Percentiles rank a stretch among this genome's conserved stretches.
Evolutionary conservation across 176 grass and related monocot species (phyloP).

Genomic region (Otatea glauca): DNA sequence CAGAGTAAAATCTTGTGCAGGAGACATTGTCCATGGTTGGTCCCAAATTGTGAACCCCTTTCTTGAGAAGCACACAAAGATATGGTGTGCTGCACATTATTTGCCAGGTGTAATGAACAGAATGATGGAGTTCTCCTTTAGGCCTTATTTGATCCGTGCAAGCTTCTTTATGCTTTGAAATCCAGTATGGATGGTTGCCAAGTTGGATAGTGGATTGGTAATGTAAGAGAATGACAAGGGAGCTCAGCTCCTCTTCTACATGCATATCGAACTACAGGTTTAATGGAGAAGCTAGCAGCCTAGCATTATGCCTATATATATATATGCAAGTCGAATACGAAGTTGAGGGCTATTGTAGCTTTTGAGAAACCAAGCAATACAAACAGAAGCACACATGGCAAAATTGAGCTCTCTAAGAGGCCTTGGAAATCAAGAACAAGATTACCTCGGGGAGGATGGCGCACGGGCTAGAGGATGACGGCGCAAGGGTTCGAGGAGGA

Average conservation of each 20-base stretch:
- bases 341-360: slow-evolving; percentile 24
- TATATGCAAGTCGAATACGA: not conserved
- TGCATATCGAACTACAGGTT: no score
- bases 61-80: slow-evolving; percentile 42
- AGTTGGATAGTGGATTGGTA: slow-evolving; percentile 29
- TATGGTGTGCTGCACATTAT: slow-evolving; percentile 33
- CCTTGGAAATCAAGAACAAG: slow-evolving; percentile 63
- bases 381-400: slow-evolving; percentile 18
- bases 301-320: no score
- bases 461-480: no score
- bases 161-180: slow-evolving; percentile 62
- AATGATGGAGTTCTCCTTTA: slow-evolving; percentile 39
- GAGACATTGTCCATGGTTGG: slow-evolving; percentile 33
- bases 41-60: slow-evolving; percentile 21
- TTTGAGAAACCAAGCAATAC: slow-evolving; percentile 38
- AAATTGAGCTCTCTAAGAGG: slow-evolving; percentile 40
- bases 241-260: no score
- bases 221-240: no score
- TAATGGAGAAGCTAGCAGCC: no score
- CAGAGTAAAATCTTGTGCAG: slow-evolving; percentile 6
- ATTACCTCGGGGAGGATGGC: no score
- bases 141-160: slow-evolving; percentile 60
- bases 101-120: slow-evolving; percentile 33
- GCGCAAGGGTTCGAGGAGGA: no score
- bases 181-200: slow-evolving; percentile 51